Evolutionary conservation across 75 land plant species (phyloP), one percentile per base, ranked within the genome.

Genomic region (Pseudotsuga menziesii): DNA sequence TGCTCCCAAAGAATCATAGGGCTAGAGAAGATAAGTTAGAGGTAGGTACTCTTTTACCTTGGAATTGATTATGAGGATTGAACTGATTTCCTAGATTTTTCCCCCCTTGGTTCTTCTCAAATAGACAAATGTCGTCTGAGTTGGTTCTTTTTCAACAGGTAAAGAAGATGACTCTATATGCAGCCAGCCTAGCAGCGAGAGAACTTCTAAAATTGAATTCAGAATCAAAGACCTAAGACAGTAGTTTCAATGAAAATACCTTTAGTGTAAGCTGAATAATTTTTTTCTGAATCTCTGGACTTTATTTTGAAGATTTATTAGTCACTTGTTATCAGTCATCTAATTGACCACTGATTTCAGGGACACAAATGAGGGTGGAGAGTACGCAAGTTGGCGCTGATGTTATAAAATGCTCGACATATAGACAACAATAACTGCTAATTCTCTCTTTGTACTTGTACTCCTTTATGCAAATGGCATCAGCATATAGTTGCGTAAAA

Each of bases 1-100:
- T 78, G 26, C 86, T 89, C 25, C 91, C 91, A 4, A 84, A 77
- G 39, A 77, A 76, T 36, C 91, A 89, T 56, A 79, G 81, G 22
- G 90, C 91, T 14, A 89, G 84, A 61, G 91, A 89, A 69, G 91
- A 89, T 36, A 89, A 89, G 71, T 74, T 89, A 54, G 90, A 89
- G 90, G 91, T 89, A 89, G 90, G 91, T 89, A 70, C 48, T 17
- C 6, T 8, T 76, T 59, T 56, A 58, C 25, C 26, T 27, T 39
- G 72, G 52, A 69, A 69, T 17, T 39, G 7, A 12, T 67, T 36
- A 39, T 39, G 20, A 19, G 13, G 12, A 69, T 39, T 39, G 23
- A 39, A 41, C 2, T 41, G 20, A 3, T 19, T 36, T 69, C 22
- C 8, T 2, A 39, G 52, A 17, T 32, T 41, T 69, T 2, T 6